These are phyloP conservation scores for Echeveria elegans DNA, from an alignment of 164 flowering plant genomes.

Conservation along the genomic window DNA sequence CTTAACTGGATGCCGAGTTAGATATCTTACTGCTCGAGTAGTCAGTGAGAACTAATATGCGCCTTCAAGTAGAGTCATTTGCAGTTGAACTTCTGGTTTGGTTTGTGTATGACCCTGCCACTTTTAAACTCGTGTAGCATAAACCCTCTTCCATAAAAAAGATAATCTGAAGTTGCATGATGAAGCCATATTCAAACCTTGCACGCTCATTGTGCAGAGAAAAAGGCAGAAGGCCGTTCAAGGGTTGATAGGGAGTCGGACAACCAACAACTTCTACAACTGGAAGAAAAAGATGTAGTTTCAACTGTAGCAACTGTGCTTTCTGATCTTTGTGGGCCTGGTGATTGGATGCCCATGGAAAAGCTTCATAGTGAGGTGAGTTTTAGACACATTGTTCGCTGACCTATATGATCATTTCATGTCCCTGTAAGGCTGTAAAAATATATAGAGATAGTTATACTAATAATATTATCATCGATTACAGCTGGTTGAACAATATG, in stretches of 20 bases:
- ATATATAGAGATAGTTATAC: not conserved
- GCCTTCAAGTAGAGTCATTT: not conserved
- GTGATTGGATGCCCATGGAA: slow-evolving; percentile 99
- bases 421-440: not conserved
- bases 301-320: slow-evolving; percentile 86
- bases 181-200: not conserved
- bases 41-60: not conserved
- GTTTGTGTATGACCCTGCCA: not conserved
- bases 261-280: slow-evolving; percentile 49
- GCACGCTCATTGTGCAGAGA: slow-evolving; percentile 39
- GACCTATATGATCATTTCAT: not conserved
- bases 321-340: slow-evolving; percentile 94
- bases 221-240: slow-evolving; percentile 62
- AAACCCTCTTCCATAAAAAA: not conserved
- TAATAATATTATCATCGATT: slow-evolving; percentile 2
- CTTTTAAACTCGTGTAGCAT: not conserved
- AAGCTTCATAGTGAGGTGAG: slow-evolving; percentile 78
- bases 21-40: not conserved
- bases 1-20: not conserved
- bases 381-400: not conserved
- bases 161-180: not conserved
- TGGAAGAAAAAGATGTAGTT: slow-evolving; percentile 92
- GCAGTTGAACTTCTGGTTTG: not conserved
- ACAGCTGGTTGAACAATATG: slow-evolving; percentile 72
- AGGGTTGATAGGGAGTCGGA: slow-evolving; percentile 76